phyloP scores from a whole-genome alignment of 805 yeast genomes.

The Candida broadrunensis region DNA sequence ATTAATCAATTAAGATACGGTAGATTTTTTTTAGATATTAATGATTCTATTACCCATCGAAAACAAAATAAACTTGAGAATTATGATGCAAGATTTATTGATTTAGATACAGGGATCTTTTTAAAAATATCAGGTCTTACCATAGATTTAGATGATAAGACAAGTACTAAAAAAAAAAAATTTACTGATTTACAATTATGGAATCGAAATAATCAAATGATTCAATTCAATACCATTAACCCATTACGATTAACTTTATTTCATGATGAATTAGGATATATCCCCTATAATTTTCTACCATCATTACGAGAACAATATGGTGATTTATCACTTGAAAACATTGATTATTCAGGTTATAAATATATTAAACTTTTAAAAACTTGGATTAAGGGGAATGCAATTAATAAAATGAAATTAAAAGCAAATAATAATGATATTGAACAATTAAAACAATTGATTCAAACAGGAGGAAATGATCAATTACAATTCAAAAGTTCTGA shows the following conservation, averaged over 20 bases:
- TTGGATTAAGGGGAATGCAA: not conserved
- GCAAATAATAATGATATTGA: too few relatives aligned
- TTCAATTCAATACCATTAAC: conserved; percentile 23
- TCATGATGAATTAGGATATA: conserved; percentile 34
- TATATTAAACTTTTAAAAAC: not conserved
- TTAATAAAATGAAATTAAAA: too few relatives aligned
- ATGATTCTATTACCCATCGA: conserved; percentile 24
- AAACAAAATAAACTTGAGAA: conserved; percentile 41
- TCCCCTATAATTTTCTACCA: conserved; percentile 29
- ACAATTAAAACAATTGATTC: too few relatives aligned
- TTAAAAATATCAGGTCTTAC: conserved; percentile 42
- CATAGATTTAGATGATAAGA: conserved; percentile 16
- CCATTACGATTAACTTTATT: conserved; percentile 29
- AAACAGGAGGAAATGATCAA: too few relatives aligned
- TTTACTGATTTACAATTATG: conserved; percentile 21
- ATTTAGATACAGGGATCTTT: conserved; percentile 43
- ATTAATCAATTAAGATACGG: conserved; percentile 22
- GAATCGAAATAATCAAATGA: conserved; percentile 35
- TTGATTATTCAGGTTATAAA: not conserved
- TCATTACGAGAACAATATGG: conserved; percentile 27
- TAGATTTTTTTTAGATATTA: conserved; percentile 30
- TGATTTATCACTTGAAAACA: conserved; percentile 15
- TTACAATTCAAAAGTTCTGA: too few relatives aligned
- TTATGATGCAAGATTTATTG: conserved; percentile 55
- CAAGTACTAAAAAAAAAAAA: conserved; percentile 19